A percentile compares a stretch with the other conserved stretches of the same genome.
Conservation (phyloP, 106 monocot genomes). For the Triglochin maritima region DNA sequence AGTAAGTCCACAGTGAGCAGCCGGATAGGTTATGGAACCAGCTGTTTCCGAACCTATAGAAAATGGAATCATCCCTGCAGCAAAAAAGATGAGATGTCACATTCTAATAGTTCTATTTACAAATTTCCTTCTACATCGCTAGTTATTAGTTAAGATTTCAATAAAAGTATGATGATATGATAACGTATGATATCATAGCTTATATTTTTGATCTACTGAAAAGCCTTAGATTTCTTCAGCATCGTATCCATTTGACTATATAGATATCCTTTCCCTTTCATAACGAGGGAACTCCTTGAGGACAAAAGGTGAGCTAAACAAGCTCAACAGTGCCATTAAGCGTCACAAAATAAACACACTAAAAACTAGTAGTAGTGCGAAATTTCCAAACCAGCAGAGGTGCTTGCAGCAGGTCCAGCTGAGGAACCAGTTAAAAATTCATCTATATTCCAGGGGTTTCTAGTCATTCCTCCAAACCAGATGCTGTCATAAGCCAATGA, state of each 20-base stretch:
- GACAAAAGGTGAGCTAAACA: not conserved
- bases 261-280: not conserved
- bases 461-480: constrained; percentile 91
- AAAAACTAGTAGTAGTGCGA: not conserved
- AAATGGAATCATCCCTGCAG: constrained; percentile 71
- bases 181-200: not conserved
- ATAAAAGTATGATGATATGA: not conserved
- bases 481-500: constrained; percentile 99
- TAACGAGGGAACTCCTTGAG: too few species aligned
- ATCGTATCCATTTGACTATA: not conserved
- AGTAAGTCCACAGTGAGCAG: constrained; percentile 86
- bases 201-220: not conserved
- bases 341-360: too few species aligned
- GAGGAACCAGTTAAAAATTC: constrained; percentile 94
- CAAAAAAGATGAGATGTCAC: not conserved
- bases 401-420: constrained; percentile 88
- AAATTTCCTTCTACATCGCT: not conserved
- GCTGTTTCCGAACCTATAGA: constrained; percentile 95
- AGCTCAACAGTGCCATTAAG: too few species aligned
- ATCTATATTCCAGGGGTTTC: constrained; percentile 93
- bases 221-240: not conserved
- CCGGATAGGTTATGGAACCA: constrained; percentile 78
- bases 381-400: constrained; percentile 64
- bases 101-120: not conserved
- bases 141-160: not conserved